Conservation (phyloP, 23 red algal species). For the Pyropia yezoensis region DNA sequence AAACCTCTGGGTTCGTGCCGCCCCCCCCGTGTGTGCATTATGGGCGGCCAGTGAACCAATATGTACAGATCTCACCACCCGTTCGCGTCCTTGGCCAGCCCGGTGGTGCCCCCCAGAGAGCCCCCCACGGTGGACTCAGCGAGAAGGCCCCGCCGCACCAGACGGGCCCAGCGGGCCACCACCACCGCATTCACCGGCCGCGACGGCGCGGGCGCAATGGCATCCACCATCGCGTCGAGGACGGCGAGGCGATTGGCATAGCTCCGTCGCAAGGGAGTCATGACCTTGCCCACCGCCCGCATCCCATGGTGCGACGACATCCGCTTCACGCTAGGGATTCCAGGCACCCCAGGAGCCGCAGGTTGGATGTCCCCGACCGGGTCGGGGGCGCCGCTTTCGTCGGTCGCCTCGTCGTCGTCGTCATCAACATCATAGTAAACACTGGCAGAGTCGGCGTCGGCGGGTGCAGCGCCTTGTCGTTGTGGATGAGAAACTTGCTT, state of each 20-base stretch:
- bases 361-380: too few relatives aligned
- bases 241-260: conserved; percentile 9
- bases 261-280: not conserved
- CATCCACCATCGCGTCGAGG: conserved; percentile 55
- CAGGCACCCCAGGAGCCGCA: too few relatives aligned
- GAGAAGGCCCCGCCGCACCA: conserved; percentile 21
- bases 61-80: not conserved
- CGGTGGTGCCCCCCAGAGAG: conserved; percentile 1
- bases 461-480: too few relatives aligned
- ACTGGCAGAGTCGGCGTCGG: too few relatives aligned
- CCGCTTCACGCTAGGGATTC: too few relatives aligned
- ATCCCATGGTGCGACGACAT: not conserved
- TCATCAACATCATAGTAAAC: too few relatives aligned
- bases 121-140: conserved; percentile 12
- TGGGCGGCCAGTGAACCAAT: not conserved
- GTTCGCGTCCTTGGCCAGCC: too few relatives aligned
- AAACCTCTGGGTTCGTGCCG: not conserved
- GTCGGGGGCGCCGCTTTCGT: too few relatives aligned
- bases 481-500: too few relatives aligned
- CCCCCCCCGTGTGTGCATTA: not conserved
- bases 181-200: conserved; percentile 32
- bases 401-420: too few relatives aligned
- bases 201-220: conserved; percentile 21
- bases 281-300: not conserved
- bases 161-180: conserved; percentile 42